These are phyloP conservation scores for Gastrodia elata DNA, from an alignment of 106 monocot species.

Conservation along the genomic window DNA sequence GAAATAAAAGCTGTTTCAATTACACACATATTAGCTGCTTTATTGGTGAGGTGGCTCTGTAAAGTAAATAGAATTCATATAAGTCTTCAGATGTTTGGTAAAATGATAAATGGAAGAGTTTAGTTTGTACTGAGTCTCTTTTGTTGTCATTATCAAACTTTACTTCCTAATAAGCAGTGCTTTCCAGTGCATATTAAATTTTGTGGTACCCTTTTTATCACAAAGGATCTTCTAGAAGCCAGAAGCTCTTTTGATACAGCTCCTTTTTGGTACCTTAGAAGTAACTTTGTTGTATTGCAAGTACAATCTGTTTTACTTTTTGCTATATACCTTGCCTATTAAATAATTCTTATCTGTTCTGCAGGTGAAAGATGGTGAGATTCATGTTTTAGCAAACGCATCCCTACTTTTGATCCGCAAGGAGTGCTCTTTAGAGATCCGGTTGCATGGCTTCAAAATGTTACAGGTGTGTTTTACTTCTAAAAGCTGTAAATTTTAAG, in stretches of 20 bases:
- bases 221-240: neutral
- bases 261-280: neutral
- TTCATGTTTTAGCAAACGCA: conserved; percentile 56
- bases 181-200: neutral
- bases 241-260: neutral
- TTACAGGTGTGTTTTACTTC: conserved; percentile 52
- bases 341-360: conserved; percentile 5
- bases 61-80: neutral
- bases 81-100: neutral
- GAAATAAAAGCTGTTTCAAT: no score
- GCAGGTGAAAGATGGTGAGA: conserved; percentile 80
- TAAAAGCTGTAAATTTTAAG: neutral
- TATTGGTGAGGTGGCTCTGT: neutral
- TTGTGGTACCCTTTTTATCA: neutral
- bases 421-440: conserved; percentile 78
- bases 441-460: conserved; percentile 88
- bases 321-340: neutral
- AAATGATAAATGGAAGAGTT: neutral
- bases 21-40: no score
- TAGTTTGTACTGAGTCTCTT: neutral
- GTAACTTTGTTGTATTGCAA: neutral
- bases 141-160: neutral
- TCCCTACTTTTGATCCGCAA: conserved; percentile 67
- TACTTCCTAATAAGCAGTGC: no score
- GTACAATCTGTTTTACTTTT: neutral